Evolutionary conservation across 257 asterid species (phyloP).

Genomic region (Capsicum baccatum): DNA sequence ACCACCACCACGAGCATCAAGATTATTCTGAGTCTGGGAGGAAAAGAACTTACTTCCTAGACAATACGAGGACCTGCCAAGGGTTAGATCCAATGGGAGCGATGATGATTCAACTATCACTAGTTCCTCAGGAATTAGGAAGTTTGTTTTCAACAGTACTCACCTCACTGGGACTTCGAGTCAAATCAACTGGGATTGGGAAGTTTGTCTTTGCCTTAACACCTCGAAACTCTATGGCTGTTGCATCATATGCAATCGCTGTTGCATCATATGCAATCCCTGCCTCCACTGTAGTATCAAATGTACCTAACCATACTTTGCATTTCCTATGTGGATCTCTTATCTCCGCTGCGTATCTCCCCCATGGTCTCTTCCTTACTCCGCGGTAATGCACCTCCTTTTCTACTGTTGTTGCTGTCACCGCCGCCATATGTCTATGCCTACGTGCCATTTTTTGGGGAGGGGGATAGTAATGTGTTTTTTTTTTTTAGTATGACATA

Average conservation of each 20-base stretch:
- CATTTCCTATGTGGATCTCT: conserved; percentile 32
- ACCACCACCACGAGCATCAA: too few species aligned
- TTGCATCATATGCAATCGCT: conserved; percentile 30
- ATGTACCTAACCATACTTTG: conserved; percentile 36
- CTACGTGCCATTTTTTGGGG: not conserved
- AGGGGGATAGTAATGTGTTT: too few species aligned
- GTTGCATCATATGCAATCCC: conserved; percentile 32
- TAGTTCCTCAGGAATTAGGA: too few species aligned
- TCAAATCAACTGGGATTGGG: not conserved
- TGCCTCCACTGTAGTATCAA: conserved; percentile 31
- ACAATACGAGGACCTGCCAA: too few species aligned
- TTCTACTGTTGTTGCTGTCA: not conserved
- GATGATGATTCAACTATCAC: too few species aligned
- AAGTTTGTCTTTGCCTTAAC: conserved; percentile 32
- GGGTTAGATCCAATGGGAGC: too few species aligned
- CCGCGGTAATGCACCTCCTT: conserved; percentile 29
- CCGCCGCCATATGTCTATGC: not conserved
- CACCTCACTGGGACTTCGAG: conserved; percentile 19
- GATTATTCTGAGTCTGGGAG: too few species aligned
- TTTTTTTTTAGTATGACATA: too few species aligned
- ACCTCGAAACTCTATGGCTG: conserved; percentile 32
- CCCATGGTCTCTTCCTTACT: conserved; percentile 35
- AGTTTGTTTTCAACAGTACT: conserved; percentile 32
- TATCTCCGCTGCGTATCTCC: conserved; percentile 34
- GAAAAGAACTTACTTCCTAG: too few species aligned